Evolutionary conservation across 306 rosid genomes (phyloP), one percentile per base, ranked within the genome.

Genomic region (Astragalus glycyphyllos): DNA sequence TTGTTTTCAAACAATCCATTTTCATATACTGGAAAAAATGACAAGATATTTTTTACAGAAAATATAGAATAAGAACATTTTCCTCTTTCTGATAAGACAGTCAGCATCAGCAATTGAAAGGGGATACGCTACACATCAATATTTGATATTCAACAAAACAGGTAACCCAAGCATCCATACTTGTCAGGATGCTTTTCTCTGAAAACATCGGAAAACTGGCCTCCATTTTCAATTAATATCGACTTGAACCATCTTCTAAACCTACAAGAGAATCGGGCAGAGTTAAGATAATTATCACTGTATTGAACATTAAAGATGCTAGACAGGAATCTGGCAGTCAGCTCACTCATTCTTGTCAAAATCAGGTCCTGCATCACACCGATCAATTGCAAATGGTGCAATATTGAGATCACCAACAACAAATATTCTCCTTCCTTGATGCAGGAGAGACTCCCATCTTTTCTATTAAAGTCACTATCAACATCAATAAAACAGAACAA

Each of bases 341-440:
- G 57, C 85, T 84, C 82, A 91, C 97, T 82, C 92, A 58, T 91
- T 85, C 41, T 85, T 89, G 71, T 87, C 96, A 75, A 95, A 95
- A 58, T 89, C 99, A 71, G 97, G 92, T 74, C 89, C 96, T 26
- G 96, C 97, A 34, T 91, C 97, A 71, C 97, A 87, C 44, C 89
- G 83, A 79, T 91, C 99, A 65, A 90, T 68, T 47, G 83, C 84
- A 71, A 85, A 89, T 63, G 97, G 99, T 49, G 99, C 99, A 79
- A 94, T 91, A 71, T 94, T 95, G 51, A 95, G 96, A 84, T 91
- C 99, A 62, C 99, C 99, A 84, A 91, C 96, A 46, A 89, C 90
- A 80, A 87, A 35, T 73, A 95, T 62, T 79, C 88, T 89, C 82
- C 92, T 86, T 77, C 89, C 92, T 49, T 67, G 72, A 77, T 9